Evolutionary conservation across 1,284 basidiomycete species (phyloP), one percentile per base, ranked within the genome.

Genomic region (Mycocalia duriaeana): DNA sequence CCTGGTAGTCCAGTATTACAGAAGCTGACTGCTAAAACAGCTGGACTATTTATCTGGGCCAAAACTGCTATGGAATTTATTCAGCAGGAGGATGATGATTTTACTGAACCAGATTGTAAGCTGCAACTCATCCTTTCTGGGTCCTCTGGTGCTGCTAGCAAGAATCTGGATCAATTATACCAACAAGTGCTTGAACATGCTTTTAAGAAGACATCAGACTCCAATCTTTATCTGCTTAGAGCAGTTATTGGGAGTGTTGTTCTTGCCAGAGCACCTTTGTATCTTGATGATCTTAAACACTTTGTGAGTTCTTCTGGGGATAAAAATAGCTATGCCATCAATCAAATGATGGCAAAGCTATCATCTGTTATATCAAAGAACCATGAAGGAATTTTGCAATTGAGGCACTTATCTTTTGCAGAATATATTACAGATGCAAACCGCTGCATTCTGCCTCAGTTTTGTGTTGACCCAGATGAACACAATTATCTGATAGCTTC

Each of bases 1-100:
- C 28, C 28, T 34, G 28, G 28, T 13, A 26, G 5, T 5, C 11
- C 22, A 25, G 25, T 9, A 5, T 16, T 42, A 3, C 14, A 42
- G 28, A 18, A 13, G 25, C 22, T 42, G 22, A 42, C 41, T 18
- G 16, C 19, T 24, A 25, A 18, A 13, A 25, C 41, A 25, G 22
- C 41, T 13, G 41, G 41, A 8, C 24, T 42, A 22, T 42, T 42
- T 18, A 42, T 42, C 25, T 42, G 41, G 41, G 41, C 41, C 20
- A 19, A 20, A 13, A 42, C 25, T 4, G 41, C 41, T 14, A 26
- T 42, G 2, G 28, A 13, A n/a, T 42, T 25, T 6, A 16, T 42
- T 11, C 22, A 11, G 18, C 13, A 34, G n/a, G 16, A 16, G 28
- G 11, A 19, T n/a, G 37, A 19, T 16, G 19, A n/a, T 19, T 18